Percentiles rank a stretch among this genome's conserved stretches.
Evolutionary conservation across 208 protist genomes (phyloP).

Genomic region (Trypanosomatidae sp.): DNA sequence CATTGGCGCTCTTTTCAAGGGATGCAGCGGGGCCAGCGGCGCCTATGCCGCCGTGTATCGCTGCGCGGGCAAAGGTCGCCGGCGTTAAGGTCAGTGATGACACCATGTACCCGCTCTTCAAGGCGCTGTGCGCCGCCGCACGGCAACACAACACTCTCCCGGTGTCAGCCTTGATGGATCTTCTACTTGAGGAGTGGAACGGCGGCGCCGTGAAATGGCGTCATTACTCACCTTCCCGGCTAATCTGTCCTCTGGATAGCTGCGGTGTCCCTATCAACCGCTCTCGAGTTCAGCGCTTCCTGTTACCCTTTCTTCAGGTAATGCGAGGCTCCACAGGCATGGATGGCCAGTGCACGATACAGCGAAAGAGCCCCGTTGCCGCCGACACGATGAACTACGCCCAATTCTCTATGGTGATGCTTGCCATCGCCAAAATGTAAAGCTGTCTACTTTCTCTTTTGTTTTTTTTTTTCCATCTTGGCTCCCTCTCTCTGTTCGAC

Average conservation of each 20-base stretch:
- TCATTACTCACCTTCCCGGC: constrained; percentile 15
- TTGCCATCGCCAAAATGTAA: constrained; percentile 72
- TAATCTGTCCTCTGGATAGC: constrained; percentile 52
- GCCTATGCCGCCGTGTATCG: constrained; percentile 5
- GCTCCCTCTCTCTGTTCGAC: not conserved
- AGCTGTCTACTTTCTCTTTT: not conserved
- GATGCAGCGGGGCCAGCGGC: not conserved
- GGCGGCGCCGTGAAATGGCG: constrained; percentile 40
- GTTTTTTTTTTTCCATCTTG: not conserved
- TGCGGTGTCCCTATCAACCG: constrained; percentile 69
- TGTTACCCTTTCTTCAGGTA: constrained; percentile 29
- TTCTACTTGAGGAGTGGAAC: constrained; percentile 26
- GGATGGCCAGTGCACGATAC: not conserved
- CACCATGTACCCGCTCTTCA: constrained; percentile 20
- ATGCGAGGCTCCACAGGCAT: constrained; percentile 8
- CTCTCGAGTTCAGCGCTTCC: constrained; percentile 23
- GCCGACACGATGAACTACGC: constrained; percentile 65
- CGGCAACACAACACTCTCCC: constrained; percentile 8
- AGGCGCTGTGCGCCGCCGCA: constrained; percentile 15
- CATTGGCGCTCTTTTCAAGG: constrained; percentile 5
- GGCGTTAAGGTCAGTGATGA: constrained; percentile 15
- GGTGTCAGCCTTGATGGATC: constrained; percentile 20
- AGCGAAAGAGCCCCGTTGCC: not conserved
- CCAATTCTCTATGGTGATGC: constrained; percentile 88
- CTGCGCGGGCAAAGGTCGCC: constrained; percentile 11